Base-by-base conservation (phyloP, 768 basidiomycete genomes). In the Phaeotremella skinneri region DNA sequence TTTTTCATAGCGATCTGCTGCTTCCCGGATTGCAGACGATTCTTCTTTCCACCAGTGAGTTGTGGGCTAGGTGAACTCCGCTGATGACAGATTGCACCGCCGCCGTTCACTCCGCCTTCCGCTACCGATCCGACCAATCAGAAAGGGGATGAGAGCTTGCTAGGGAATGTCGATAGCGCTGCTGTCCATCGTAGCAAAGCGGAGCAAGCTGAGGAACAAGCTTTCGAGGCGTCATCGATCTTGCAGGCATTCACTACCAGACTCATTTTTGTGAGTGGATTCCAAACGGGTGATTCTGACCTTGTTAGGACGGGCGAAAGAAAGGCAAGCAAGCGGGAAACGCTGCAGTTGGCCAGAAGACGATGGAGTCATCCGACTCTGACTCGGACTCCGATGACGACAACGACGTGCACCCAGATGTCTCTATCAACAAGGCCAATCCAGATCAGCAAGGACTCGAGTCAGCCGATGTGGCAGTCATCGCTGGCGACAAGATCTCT, bases 191-290 rank as follows among this genome's bases (percentile, higher is more conserved):
- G 76, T 23, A 73, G 69, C 29, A 78, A 77, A 59, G 68, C 75
- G 1, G 79, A 79, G 55, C 79, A 80, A 58, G 68, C 75, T 39
- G 78, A 80, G 48, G 70, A 80, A 61, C 78, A 79, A 62, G 75
- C 76, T 11, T 79, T 76, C 66, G 79, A 79, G 61, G 78, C 79
- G 41, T 72, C 72, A 4, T 70, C 66, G 23, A 59, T 69, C 29
- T 32, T 72, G 13, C 61, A 72, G 37, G 66, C 65, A 2, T 72
- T 64, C 49, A 67, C 69, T 4, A 67, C 69, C 4, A 55, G 61
- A 16, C 39, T 70, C 23, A 53, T 73, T 30, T 70, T 73, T 50
- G 66, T 68, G 45, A 58, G 70, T 70, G 14, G 27, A 1, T 2
- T 43, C 42, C 31, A 9, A 53, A 32, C 23, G n/a, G n/a, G n/a